phyloP scores from a whole-genome alignment of 2,329 filamentous ascomycete genomes.

The Aplosporella prunicola region DNA sequence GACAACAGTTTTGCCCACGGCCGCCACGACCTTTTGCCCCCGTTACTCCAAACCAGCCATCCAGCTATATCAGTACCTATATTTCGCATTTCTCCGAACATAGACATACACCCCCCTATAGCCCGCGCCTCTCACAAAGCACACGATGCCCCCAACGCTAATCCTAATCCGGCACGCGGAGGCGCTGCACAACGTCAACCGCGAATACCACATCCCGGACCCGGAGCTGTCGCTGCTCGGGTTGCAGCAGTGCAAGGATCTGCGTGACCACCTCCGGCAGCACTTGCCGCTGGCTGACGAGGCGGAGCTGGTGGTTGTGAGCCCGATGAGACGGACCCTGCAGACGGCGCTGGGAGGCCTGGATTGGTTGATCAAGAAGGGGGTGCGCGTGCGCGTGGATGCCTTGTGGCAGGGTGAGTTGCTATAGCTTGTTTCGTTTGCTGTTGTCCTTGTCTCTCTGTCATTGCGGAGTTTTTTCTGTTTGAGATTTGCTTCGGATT shows the following conservation, averaged over 20 bases:
- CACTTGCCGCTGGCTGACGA: constrained; percentile 31
- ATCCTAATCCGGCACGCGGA: constrained; percentile 38
- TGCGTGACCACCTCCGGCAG: constrained; percentile 29
- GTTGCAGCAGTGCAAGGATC: constrained; percentile 30
- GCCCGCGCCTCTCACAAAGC: too few species aligned
- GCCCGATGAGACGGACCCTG: constrained; percentile 56
- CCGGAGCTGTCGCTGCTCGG: constrained; percentile 34
- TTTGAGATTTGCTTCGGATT: too few species aligned
- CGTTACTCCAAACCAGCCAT: too few species aligned
- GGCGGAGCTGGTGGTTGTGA: constrained; percentile 50
- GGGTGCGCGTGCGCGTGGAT: constrained; percentile 46
- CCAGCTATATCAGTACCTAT: too few species aligned
- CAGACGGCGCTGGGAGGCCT: constrained; percentile 53
- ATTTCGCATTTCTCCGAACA: too few species aligned
- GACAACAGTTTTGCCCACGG: too few species aligned
- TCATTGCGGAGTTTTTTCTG: too few species aligned
- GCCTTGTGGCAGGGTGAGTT: constrained; percentile 55
- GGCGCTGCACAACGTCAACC: constrained; percentile 35
- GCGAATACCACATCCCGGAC: constrained; percentile 34
- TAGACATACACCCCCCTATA: too few species aligned
- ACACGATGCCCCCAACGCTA: constrained; percentile 34
- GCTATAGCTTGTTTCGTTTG: neutral
- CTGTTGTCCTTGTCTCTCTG: neutral
- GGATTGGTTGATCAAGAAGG: constrained; percentile 48
- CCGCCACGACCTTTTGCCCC: too few species aligned